Evolutionary conservation across 768 basidiomycete genomes (phyloP).

Genomic region (Phanerochaete carnosa): DNA sequence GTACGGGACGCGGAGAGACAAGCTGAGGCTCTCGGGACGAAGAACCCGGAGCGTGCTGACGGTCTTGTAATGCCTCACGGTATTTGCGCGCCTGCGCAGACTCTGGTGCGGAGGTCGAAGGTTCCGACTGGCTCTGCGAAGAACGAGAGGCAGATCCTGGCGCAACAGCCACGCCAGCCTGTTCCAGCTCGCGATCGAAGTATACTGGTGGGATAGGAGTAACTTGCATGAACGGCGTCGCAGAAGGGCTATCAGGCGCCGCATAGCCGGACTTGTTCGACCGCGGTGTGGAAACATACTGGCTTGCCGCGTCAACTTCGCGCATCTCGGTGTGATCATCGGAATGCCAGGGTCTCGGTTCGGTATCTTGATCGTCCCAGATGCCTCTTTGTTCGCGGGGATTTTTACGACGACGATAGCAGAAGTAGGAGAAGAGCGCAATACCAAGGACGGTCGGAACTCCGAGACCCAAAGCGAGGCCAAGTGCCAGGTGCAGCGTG

Average conservation of each 20-base stretch:
- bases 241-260: constrained; percentile 9
- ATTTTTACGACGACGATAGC: constrained; percentile 5
- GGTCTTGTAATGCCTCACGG: not conserved
- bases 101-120: not conserved
- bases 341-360: constrained; percentile 11
- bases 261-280: constrained; percentile 11
- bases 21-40: not conserved
- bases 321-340: not conserved
- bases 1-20: not conserved
- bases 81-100: not conserved
- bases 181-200: constrained; percentile 14
- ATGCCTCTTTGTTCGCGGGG: not conserved
- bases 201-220: constrained; percentile 16
- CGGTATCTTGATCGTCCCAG: constrained; percentile 13
- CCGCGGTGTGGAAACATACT: constrained; percentile 2
- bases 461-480: constrained; percentile 29
- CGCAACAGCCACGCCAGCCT: not conserved
- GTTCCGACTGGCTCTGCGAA: not conserved
- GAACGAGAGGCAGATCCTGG: not conserved
- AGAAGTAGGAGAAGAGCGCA: constrained; percentile 18
- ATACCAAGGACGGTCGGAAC: constrained; percentile 26
- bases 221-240: constrained; percentile 15
- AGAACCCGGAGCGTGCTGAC: not conserved
- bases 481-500: constrained; percentile 26
- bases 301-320: constrained; percentile 2